Evolutionary conservation across 495 filamentous ascomycete genomes (phyloP).

Genomic region (Penicillium silybi): DNA sequence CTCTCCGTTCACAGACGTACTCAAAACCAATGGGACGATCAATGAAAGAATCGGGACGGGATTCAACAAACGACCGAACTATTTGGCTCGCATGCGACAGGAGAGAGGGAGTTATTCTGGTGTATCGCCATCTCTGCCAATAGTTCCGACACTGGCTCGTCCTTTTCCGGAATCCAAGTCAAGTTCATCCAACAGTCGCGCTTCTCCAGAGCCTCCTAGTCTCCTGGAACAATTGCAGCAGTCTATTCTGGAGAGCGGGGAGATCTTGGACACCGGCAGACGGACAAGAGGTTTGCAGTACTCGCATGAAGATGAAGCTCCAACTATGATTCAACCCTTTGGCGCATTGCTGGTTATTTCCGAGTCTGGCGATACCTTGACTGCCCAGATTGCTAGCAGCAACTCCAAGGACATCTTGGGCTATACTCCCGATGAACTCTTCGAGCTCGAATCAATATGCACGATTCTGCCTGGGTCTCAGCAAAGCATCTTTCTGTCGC

Average conservation of each 20-base stretch:
- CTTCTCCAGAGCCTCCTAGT: neutral
- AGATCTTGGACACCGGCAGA: slow-evolving; percentile 5
- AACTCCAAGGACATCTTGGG: slow-evolving; percentile 74
- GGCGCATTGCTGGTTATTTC: slow-evolving; percentile 69
- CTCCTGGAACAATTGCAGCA: slow-evolving; percentile 2
- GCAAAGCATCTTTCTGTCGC: slow-evolving; percentile 66
- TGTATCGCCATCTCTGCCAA: neutral
- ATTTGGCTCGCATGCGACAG: slow-evolving; percentile 7
- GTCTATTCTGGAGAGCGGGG: slow-evolving; percentile 3
- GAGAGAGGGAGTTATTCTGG: neutral
- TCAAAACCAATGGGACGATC: neutral
- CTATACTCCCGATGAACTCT: slow-evolving; percentile 70
- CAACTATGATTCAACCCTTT: slow-evolving; percentile 64
- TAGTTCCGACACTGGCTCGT: neutral
- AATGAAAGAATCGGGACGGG: neutral
- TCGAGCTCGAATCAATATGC: slow-evolving; percentile 65
- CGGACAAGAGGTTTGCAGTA: slow-evolving; percentile 1
- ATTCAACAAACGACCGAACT: neutral
- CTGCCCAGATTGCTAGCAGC: slow-evolving; percentile 73
- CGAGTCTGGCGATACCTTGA: slow-evolving; percentile 54
- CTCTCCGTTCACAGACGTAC: slow-evolving; percentile 15
- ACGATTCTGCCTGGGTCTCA: slow-evolving; percentile 75
- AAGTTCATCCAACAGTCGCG: neutral
- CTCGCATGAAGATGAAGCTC: slow-evolving; percentile 14
- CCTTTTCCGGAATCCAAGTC: neutral